Conservation (phyloP, 768 basidiomycete species). For the Auriscalpium microsporum region DNA sequence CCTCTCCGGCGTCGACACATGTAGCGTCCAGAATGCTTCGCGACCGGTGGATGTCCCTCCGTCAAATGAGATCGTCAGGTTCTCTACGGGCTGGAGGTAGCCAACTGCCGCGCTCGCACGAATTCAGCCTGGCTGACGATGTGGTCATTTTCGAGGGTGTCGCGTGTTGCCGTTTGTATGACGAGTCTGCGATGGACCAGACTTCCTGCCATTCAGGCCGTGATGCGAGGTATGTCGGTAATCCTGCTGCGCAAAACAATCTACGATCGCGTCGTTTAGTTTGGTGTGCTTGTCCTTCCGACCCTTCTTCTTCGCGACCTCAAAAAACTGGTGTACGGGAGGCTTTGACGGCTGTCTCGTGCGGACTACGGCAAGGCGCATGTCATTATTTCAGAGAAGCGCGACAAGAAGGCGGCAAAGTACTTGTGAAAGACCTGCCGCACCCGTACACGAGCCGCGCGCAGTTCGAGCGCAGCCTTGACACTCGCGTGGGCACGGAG, state of each 20-base stretch:
- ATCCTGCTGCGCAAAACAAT: not conserved
- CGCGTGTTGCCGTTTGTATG: not conserved
- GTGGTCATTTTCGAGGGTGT: not conserved
- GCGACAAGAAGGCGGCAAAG: constrained; percentile 87
- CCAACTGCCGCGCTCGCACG: not conserved
- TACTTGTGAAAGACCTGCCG: constrained; percentile 88
- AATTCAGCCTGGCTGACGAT: not conserved
- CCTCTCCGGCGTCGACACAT: not conserved
- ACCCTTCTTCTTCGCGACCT: not conserved
- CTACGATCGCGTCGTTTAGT: not conserved
- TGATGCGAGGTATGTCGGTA: not conserved
- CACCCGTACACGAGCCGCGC: constrained; percentile 91
- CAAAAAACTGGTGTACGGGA: not conserved
- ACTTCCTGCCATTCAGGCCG: not conserved
- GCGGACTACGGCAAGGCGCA: constrained; percentile 80
- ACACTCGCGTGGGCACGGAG: constrained; percentile 75
- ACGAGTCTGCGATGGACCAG: not conserved
- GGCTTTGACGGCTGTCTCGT: constrained; percentile 34
- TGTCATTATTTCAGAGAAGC: constrained; percentile 92
- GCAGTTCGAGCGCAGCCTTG: constrained; percentile 84
- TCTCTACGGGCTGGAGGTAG: not conserved
- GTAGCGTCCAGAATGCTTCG: not conserved
- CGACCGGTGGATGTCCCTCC: not conserved
- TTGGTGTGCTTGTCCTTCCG: not conserved
- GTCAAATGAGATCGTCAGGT: not conserved